These are phyloP conservation scores for Avicennia marina DNA, from an alignment of 257 asterid species.

Conservation along the genomic window DNA sequence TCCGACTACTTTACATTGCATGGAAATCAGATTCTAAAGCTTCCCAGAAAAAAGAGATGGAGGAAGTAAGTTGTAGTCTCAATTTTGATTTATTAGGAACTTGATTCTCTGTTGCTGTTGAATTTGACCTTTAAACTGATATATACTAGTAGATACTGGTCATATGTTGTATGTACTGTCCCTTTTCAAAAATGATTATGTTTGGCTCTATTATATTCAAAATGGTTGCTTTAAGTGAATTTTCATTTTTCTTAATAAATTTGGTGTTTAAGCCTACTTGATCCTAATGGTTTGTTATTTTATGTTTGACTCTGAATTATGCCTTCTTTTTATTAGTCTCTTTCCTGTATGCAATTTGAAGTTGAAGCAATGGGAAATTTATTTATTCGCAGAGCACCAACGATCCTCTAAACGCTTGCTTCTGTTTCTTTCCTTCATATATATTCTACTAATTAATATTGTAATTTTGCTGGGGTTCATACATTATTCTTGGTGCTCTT, in stretches of 20 bases:
- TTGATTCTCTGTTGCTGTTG: too few relatives aligned
- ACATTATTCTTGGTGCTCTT: neutral
- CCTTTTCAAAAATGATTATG: neutral
- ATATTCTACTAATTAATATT: too few relatives aligned
- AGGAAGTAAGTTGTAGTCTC: constrained; percentile 54
- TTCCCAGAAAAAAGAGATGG: constrained; percentile 90
- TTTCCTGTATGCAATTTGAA: neutral
- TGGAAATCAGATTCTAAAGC: constrained; percentile 89
- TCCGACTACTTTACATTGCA: constrained; percentile 86
- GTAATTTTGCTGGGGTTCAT: neutral
- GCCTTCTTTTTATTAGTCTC: too few relatives aligned
- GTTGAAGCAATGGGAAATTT: neutral
- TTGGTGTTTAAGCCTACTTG: neutral
- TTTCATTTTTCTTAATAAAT: neutral
- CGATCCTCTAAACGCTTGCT: neutral
- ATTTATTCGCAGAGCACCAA: neutral
- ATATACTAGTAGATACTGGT: neutral
- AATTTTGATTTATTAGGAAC: neutral
- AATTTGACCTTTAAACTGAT: constrained; percentile 5
- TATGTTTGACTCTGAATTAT: neutral
- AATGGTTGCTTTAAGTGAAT: neutral
- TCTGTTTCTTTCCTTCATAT: neutral
- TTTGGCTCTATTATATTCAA: neutral
- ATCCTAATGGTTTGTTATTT: neutral
- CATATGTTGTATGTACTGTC: neutral